Conservation (phyloP, 2,329 filamentous ascomycete species). For the Chrysosporium keratinophilum region DNA sequence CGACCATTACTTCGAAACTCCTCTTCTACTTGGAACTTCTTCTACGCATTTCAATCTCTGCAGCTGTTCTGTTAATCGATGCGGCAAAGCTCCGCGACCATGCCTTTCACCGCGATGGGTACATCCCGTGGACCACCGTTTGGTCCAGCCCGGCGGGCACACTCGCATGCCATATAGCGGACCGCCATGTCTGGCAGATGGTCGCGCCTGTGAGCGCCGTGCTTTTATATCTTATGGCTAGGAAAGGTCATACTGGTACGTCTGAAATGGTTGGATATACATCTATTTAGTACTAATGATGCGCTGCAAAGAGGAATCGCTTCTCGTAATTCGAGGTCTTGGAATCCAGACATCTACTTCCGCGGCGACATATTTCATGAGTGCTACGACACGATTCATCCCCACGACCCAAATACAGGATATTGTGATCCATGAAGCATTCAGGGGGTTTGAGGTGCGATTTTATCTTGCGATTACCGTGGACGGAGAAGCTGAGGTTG, state of each 20-base stretch:
- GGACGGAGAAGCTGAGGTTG: constrained; percentile 73
- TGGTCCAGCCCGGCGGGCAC: constrained; percentile 28
- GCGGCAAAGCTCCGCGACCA: constrained; percentile 26
- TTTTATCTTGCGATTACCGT: constrained; percentile 88
- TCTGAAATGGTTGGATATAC: constrained; percentile 16
- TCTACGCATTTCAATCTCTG: constrained; percentile 36
- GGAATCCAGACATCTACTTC: constrained; percentile 79
- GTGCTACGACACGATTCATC: constrained; percentile 61
- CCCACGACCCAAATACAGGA: constrained; percentile 88
- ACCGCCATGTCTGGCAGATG: constrained; percentile 34
- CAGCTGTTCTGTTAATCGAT: constrained; percentile 31
- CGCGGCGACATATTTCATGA: constrained; percentile 55
- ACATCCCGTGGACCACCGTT: constrained; percentile 25
- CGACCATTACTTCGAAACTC: constrained; percentile 38
- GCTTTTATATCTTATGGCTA: constrained; percentile 37
- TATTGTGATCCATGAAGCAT: constrained; percentile 89
- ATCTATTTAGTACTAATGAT: constrained; percentile 36
- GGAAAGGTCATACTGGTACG: constrained; percentile 44
- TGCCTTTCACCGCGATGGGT: constrained; percentile 22
- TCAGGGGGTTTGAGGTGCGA: constrained; percentile 78
- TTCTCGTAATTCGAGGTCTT: constrained; percentile 77
- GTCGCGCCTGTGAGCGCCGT: constrained; percentile 32
- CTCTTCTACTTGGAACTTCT: constrained; percentile 37
- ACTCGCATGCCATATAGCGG: constrained; percentile 28
- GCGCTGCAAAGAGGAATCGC: constrained; percentile 59